A percentile compares a stretch with the other conserved stretches of the same genome.
phyloP scores from a whole-genome alignment of 305 asterid species.

The Caryopteris hybrid region DNA sequence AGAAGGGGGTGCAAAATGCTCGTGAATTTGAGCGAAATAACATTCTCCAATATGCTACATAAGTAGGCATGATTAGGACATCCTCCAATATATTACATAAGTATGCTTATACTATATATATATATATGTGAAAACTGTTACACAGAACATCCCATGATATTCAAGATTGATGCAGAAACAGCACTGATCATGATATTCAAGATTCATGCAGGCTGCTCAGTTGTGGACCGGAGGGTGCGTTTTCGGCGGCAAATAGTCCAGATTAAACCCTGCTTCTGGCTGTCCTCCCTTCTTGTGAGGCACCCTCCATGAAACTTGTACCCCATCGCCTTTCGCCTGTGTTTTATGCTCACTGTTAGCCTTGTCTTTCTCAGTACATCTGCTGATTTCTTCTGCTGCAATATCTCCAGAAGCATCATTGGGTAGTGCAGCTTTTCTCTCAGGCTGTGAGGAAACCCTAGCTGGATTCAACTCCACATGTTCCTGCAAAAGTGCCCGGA shows the following conservation, averaged over 20 bases:
- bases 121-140: no score
- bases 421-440: not conserved
- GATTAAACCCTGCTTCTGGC: constrained; percentile 37
- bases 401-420: not conserved
- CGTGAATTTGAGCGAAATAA: no score
- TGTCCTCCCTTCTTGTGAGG: constrained; percentile 34
- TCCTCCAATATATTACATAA: no score
- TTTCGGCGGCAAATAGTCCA: constrained; percentile 58
- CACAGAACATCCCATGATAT: no score
- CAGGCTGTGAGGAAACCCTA: constrained; percentile 25
- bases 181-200: not conserved
- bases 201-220: not conserved
- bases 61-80: no score
- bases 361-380: not conserved
- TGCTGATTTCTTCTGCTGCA: not conserved
- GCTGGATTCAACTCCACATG: constrained; percentile 17
- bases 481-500: constrained; percentile 20
- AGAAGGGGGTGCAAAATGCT: no score
- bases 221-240: constrained; percentile 60
- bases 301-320: constrained; percentile 33
- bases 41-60: no score
- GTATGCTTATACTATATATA: no score
- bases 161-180: not conserved
- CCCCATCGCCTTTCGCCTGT: not conserved
- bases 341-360: not conserved